Conservation (phyloP, 1,284 basidiomycete genomes). For the Fomitopsis betulina region DNA sequence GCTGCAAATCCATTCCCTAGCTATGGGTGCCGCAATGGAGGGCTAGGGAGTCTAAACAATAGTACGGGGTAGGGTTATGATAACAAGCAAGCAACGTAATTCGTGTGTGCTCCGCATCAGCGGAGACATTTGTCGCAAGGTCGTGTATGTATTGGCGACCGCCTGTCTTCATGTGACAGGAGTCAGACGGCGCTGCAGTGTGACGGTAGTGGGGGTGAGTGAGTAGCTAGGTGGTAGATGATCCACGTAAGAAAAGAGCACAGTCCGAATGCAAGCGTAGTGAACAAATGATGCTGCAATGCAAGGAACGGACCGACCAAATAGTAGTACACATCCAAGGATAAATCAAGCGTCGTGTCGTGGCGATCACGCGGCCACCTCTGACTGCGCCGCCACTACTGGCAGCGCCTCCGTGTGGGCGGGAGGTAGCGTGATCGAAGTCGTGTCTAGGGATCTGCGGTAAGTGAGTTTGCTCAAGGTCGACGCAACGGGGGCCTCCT, state of each 20-base stretch:
- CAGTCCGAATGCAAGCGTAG: background rate
- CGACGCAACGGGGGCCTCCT: background rate
- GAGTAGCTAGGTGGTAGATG: background rate
- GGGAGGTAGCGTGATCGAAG: background rate
- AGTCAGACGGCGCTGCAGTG: background rate
- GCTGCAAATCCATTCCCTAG: background rate
- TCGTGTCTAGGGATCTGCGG: constrained; percentile 2
- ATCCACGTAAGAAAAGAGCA: background rate
- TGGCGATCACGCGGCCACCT: background rate
- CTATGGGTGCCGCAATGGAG: background rate
- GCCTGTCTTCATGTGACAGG: background rate
- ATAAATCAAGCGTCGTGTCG: background rate
- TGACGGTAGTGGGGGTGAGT: background rate
- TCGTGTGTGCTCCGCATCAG: background rate
- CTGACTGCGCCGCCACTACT: background rate
- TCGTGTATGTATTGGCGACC: background rate
- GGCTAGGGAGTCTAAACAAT: background rate
- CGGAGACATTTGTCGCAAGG: background rate
- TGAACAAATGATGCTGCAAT: background rate
- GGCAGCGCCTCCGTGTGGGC: background rate
- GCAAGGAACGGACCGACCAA: background rate
- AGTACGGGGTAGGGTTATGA: background rate
- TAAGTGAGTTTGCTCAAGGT: background rate
- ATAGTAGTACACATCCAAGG: background rate
- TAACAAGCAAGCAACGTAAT: background rate